These are phyloP conservation scores for Oryza punctata DNA, from an alignment of 176 grass and related monocot species.

Conservation along the genomic window DNA sequence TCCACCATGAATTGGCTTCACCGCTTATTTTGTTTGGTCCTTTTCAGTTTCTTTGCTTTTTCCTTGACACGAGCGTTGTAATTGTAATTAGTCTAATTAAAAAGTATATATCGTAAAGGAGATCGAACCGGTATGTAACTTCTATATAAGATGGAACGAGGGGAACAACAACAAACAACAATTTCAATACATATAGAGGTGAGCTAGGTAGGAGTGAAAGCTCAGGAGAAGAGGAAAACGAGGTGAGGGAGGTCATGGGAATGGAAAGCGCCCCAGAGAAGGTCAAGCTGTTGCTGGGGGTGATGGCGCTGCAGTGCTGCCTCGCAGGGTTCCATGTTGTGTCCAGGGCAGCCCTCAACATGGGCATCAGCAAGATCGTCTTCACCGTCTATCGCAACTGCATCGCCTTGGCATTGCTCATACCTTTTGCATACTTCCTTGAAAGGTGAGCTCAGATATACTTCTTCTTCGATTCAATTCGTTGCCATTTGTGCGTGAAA, in stretches of 20 bases:
- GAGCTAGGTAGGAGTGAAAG: neutral
- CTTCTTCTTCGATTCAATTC: neutral
- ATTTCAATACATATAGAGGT: neutral
- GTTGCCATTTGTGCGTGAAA: neutral
- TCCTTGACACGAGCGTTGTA: neutral
- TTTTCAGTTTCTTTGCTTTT: neutral
- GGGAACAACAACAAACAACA: neutral
- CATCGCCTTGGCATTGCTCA: slow-evolving; percentile 58
- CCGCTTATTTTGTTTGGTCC: neutral
- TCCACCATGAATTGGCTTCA: neutral
- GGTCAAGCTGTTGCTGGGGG: slow-evolving; percentile 61
- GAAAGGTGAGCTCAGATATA: slow-evolving; percentile 51
- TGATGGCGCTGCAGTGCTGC: slow-evolving; percentile 61
- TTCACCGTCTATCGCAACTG: slow-evolving; percentile 67
- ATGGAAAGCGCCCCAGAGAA: slow-evolving; percentile 45
- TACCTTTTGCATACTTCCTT: slow-evolving; percentile 69
- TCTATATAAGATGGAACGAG: slow-evolving; percentile 1
- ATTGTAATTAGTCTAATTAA: neutral
- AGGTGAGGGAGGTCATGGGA: slow-evolving; percentile 27
- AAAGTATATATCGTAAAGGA: slow-evolving; percentile 4
- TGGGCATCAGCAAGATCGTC: slow-evolving; percentile 67
- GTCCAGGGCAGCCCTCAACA: slow-evolving; percentile 64
- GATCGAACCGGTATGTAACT: neutral
- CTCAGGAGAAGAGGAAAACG: neutral
- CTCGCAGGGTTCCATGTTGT: slow-evolving; percentile 75